Conservation (phyloP, 345 rosid genomes). For the Citrus unshiu region DNA sequence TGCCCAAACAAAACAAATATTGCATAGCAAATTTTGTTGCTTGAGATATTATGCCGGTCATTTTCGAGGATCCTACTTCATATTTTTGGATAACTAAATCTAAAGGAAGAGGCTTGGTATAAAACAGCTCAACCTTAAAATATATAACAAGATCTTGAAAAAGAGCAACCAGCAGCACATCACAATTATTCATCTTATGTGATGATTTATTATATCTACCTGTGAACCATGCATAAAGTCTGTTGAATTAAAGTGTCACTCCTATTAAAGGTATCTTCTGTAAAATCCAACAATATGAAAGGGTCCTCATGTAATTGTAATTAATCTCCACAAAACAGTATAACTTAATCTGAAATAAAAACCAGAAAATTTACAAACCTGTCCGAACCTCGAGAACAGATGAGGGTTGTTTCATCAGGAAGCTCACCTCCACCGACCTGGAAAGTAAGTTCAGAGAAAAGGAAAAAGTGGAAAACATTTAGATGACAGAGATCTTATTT, state of each 20-base stretch:
- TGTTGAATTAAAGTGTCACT: not conserved
- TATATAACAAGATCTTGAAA: not conserved
- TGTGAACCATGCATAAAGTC: not conserved
- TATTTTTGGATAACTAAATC: not conserved
- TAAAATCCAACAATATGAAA: constrained; percentile 10
- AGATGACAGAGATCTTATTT: not conserved
- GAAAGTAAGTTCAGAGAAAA: constrained; percentile 26
- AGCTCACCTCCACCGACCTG: constrained; percentile 90
- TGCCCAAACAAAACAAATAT: constrained; percentile 33
- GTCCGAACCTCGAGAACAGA: constrained; percentile 92
- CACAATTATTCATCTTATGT: not conserved
- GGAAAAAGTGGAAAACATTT: not conserved
- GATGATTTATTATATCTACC: not conserved
- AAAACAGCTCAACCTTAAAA: not conserved
- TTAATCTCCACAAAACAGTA: constrained; percentile 7
- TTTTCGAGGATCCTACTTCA: constrained; percentile 14
- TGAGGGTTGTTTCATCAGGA: constrained; percentile 83
- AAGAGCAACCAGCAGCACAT: not conserved
- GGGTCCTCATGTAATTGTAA: not conserved
- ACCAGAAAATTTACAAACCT: constrained; percentile 45
- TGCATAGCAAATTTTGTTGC: constrained; percentile 12
- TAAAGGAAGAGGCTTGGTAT: not conserved
- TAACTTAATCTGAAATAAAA: not conserved
- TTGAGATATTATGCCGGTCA: not conserved
- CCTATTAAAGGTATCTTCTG: not conserved